Percentiles rank a stretch among this genome's conserved stretches.
These are phyloP conservation scores for Camellia granthamiana DNA, from an alignment of 148 eudicot species.

Conservation along the genomic window DNA sequence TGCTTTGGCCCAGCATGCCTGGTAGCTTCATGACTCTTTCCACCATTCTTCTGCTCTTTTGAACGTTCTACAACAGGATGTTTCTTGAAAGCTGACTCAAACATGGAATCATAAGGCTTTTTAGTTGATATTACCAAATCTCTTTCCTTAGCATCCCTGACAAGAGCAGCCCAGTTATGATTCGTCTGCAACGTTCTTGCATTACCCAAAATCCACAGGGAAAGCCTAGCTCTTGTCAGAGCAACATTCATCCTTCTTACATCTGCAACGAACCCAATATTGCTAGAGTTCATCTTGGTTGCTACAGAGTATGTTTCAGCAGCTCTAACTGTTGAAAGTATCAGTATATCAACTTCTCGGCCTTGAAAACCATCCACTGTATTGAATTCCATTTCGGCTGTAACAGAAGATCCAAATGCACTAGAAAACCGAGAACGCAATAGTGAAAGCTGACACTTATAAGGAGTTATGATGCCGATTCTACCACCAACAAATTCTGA, in stretches of 20 bases:
- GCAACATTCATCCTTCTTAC: slow-evolving; percentile 99
- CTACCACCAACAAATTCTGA: slow-evolving; percentile 79
- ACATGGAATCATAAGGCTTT: slow-evolving; percentile 61
- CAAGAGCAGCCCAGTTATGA: slow-evolving; percentile 86
- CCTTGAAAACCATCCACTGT: slow-evolving; percentile 99
- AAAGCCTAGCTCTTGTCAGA: slow-evolving; percentile 86
- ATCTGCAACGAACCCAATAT: slow-evolving; percentile 97
- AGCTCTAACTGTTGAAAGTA: slow-evolving; percentile 93
- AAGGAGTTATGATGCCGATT: slow-evolving; percentile 95
- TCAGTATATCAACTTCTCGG: slow-evolving; percentile 89
- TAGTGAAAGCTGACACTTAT: slow-evolving; percentile 80
- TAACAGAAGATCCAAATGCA: slow-evolving; percentile 82
- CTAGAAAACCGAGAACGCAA: slow-evolving; percentile 78
- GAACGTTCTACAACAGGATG: slow-evolving; percentile 23
- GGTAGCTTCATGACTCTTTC: slow-evolving; percentile 31
- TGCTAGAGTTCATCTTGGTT: slow-evolving; percentile 37
- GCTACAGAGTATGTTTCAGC: slow-evolving; percentile 38
- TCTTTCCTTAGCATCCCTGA: slow-evolving; percentile 74
- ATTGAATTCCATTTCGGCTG: slow-evolving; percentile 89
- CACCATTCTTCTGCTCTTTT: slow-evolving; percentile 23
- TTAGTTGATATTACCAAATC: slow-evolving; percentile 56
- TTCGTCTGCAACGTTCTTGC: slow-evolving; percentile 74
- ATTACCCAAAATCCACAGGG: slow-evolving; percentile 93
- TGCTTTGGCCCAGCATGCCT: slow-evolving; percentile 24
- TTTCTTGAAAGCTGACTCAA: slow-evolving; percentile 33